A percentile compares a stretch with the other conserved stretches of the same genome.
These are phyloP conservation scores for Tardiomyces depauwii DNA, from an alignment of 1,139 yeast genomes.

Conservation along the genomic window DNA sequence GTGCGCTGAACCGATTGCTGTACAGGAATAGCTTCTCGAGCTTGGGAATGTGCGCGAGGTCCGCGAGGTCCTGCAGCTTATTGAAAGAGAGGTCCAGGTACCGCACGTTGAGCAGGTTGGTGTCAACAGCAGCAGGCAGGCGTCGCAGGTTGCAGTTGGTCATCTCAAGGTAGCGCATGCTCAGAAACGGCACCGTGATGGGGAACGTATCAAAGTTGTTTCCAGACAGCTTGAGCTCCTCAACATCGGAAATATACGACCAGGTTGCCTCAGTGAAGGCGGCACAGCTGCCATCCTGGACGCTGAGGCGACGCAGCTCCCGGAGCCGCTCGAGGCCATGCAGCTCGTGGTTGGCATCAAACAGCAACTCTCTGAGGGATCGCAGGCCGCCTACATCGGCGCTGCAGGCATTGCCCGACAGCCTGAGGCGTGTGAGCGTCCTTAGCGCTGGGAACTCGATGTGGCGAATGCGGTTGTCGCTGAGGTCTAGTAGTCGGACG, in stretches of 20 bases:
- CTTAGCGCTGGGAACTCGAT: constrained; percentile 9
- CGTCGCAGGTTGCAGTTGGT: constrained; percentile 17
- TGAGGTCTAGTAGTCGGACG: constrained; percentile 3
- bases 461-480: constrained; percentile 3
- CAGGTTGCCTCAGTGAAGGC: constrained; percentile 3
- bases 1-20: constrained; percentile 17
- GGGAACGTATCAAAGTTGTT: constrained; percentile 11
- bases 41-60: constrained; percentile 19
- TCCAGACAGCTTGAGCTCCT: constrained; percentile 18
- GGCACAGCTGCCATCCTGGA: constrained; percentile 2
- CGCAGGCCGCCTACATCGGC: constrained; percentile 7
- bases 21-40: constrained; percentile 20
- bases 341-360: constrained; percentile 1
- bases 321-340: constrained; percentile 1
- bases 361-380: constrained; percentile 6
- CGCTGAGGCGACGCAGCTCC: constrained; percentile 2
- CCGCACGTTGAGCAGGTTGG: constrained; percentile 20
- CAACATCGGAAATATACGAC: constrained; percentile 14
- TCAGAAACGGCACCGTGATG: constrained; percentile 20
- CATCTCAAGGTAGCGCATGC: constrained; percentile 23
- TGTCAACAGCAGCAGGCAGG: constrained; percentile 19
- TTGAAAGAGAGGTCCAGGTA: constrained; percentile 26
- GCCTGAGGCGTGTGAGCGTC: constrained; percentile 8
- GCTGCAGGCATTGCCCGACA: constrained; percentile 8
- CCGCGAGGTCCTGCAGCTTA: constrained; percentile 15